Percentiles rank a stretch among this genome's conserved stretches.
Conservation (phyloP, 139 green algal genomes). For the Yamagishiella unicocca region DNA sequence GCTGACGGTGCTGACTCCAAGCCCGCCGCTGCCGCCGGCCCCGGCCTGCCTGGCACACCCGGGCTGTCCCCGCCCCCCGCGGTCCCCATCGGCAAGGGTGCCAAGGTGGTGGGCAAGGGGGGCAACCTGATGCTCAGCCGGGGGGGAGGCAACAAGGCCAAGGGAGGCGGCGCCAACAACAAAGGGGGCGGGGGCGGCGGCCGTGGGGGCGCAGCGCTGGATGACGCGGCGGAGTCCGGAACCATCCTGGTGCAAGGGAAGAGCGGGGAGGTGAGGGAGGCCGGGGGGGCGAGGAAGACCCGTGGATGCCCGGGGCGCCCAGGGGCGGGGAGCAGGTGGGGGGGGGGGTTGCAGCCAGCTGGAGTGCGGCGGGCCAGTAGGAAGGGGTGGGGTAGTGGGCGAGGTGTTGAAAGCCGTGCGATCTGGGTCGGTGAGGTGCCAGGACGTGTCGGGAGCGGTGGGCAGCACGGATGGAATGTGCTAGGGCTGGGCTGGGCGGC, state of each 20-base stretch:
- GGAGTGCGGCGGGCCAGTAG: no score
- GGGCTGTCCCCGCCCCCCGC: not conserved
- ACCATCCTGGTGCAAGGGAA: constrained; percentile 29
- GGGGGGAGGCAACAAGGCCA: constrained; percentile 11
- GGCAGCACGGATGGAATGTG: no score
- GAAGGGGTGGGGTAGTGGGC: no score
- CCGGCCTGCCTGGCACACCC: not conserved
- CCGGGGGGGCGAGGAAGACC: not conserved
- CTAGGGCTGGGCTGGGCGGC: no score
- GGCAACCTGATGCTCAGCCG: constrained; percentile 36
- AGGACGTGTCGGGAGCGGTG: no score
- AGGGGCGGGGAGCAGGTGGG: not conserved
- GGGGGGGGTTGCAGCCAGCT: no score
- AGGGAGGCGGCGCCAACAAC: not conserved
- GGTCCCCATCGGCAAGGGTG: constrained; percentile 42
- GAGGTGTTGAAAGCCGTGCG: no score
- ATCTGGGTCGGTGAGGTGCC: no score
- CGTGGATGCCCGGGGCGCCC: not conserved
- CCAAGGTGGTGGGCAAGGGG: constrained; percentile 42
- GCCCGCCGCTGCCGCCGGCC: not conserved
- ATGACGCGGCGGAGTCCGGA: not conserved
- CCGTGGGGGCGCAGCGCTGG: constrained; percentile 1
- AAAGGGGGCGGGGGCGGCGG: not conserved
- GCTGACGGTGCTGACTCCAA: constrained; percentile 17
- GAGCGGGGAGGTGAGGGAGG: constrained; percentile 12